Evolutionary conservation across 768 basidiomycete species (phyloP).

Genomic region (Suillus spraguei): DNA sequence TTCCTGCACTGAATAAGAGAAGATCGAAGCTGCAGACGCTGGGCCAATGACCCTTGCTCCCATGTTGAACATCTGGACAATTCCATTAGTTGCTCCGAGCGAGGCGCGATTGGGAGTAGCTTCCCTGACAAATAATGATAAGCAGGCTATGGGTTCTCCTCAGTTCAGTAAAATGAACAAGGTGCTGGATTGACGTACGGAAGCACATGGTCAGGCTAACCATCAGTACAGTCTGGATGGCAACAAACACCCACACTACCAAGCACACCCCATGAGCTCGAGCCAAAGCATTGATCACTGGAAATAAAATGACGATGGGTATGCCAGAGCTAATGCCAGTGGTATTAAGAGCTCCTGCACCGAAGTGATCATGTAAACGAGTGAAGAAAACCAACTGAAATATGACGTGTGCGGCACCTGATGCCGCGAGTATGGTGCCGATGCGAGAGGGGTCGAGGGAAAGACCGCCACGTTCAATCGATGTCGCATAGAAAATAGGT

Average conservation of each 20-base stretch:
- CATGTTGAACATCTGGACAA: not conserved
- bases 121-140: not conserved
- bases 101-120: slow-evolving; percentile 10
- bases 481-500: slow-evolving; percentile 35
- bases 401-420: slow-evolving; percentile 37
- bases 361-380: slow-evolving; percentile 52
- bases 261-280: slow-evolving; percentile 21
- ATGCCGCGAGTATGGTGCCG: slow-evolving; percentile 26
- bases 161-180: not conserved
- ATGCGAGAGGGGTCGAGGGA: slow-evolving; percentile 31
- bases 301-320: slow-evolving; percentile 35
- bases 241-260: slow-evolving; percentile 30
- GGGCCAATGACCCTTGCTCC: not conserved
- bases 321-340: slow-evolving; percentile 31
- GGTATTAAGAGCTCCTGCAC: slow-evolving; percentile 42
- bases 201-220: slow-evolving; percentile 32
- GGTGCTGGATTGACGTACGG: slow-evolving; percentile 23
- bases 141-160: not conserved
- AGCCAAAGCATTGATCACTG: slow-evolving; percentile 31
- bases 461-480: slow-evolving; percentile 33
- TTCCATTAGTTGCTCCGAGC: not conserved
- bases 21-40: not conserved
- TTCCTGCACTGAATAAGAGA: not conserved
- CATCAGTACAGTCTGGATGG: slow-evolving; percentile 26
- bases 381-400: slow-evolving; percentile 68